These are phyloP conservation scores for Meyerozyma carpophila DNA, from an alignment of 1,139 yeast genomes.

Conservation along the genomic window DNA sequence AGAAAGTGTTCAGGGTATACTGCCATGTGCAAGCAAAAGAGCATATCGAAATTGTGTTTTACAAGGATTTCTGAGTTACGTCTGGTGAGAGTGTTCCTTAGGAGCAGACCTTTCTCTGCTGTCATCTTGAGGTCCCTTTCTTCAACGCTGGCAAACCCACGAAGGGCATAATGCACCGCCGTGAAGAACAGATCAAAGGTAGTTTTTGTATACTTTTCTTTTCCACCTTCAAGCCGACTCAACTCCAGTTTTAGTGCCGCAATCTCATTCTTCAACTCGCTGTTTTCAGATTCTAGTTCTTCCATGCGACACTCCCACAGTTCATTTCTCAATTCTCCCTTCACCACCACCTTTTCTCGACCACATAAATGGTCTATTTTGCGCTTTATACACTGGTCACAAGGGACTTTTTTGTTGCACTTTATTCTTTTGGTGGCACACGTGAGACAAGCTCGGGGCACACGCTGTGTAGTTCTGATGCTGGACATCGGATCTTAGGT, in stretches of 20 bases:
- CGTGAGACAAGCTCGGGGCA: neutral
- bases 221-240: constrained; percentile 5
- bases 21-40: constrained; percentile 11
- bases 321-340: constrained; percentile 7
- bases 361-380: constrained; percentile 4
- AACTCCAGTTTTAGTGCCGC: constrained; percentile 2
- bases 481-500: neutral
- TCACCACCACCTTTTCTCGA: constrained; percentile 9
- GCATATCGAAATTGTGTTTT: constrained; percentile 8
- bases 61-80: constrained; percentile 5
- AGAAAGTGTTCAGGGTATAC: constrained; percentile 9
- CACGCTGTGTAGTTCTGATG: neutral
- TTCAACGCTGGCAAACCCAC: neutral
- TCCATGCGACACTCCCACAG: neutral
- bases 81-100: constrained; percentile 3
- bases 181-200: neutral
- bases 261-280: constrained; percentile 2
- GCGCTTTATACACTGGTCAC: neutral
- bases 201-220: constrained; percentile 1
- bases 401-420: neutral
- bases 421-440: neutral
- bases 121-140: constrained; percentile 5
- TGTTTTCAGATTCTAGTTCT: constrained; percentile 1
- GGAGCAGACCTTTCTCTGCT: neutral
- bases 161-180: neutral